Evolutionary conservation across 2,329 filamentous ascomycete genomes (phyloP).

Genomic region (Cyphellophora attinorum): DNA sequence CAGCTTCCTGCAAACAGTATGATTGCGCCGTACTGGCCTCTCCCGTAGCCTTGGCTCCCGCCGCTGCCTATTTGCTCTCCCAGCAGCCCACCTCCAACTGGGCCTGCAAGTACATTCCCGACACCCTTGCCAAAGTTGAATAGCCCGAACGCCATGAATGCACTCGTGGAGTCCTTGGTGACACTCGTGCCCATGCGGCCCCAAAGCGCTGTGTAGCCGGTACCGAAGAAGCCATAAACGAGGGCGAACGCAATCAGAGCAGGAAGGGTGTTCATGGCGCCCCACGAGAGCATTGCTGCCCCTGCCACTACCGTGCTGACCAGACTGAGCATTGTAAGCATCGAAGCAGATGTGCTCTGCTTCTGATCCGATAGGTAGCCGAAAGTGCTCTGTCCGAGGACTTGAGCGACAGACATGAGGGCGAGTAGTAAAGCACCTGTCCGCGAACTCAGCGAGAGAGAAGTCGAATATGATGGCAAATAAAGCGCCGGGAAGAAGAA

Average conservation of each 20-base stretch:
- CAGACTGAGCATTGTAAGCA: constrained; percentile 31
- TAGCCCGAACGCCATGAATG: constrained; percentile 12
- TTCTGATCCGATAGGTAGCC: constrained; percentile 30
- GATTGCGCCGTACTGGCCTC: constrained; percentile 10
- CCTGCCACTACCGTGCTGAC: constrained; percentile 31
- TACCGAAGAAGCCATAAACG: constrained; percentile 36
- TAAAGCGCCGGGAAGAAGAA: constrained; percentile 29
- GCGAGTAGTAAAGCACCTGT: constrained; percentile 14
- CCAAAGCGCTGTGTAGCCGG: constrained; percentile 34
- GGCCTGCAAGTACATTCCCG: constrained; percentile 19
- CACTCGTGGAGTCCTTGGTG: constrained; percentile 8
- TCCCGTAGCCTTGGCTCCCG: constrained; percentile 8
- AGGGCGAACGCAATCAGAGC: constrained; percentile 32
- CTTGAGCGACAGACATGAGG: constrained; percentile 15
- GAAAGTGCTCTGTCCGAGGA: constrained; percentile 13
- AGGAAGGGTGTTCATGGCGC: constrained; percentile 31
- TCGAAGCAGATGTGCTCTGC: too few species aligned
- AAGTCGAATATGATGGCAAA: constrained; percentile 27
- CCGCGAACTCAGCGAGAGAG: constrained; percentile 6
- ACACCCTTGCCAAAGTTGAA: constrained; percentile 17
- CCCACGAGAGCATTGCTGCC: constrained; percentile 39
- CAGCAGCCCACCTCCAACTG: constrained; percentile 15
- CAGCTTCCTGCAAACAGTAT: constrained; percentile 16
- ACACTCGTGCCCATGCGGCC: constrained; percentile 26
- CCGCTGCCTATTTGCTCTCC: not conserved